Base-by-base conservation (phyloP, 176 grass and related monocot species). In the Bolboschoenus planiculmis region DNA sequence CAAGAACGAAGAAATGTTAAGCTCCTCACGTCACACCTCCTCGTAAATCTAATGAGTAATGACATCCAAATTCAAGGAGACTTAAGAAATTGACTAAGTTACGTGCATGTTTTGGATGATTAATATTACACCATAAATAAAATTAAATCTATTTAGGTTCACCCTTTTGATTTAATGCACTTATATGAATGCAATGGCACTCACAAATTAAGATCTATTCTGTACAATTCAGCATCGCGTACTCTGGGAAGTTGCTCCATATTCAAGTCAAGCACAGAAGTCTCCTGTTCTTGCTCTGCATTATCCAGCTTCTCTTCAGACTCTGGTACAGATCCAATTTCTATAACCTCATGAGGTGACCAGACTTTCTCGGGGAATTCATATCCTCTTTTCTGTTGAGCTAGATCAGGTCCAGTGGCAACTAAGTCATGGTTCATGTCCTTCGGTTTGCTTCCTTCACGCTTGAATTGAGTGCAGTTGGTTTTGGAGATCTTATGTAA, bases 141-240 rank as follows among this genome's bases (percentile, higher is more conserved):
- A 50, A 7, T 10, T 7, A 18, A 29, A 29, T 51, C n/a, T 29
- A 47, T 47, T 48, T 16, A 73, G 21, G 4, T 51, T 76, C 11
- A 30, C 9, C 26, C 71, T 31, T 50, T 18, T 29, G 43, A 50
- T 75, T 76, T 51, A 47, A 51, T 76, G 44, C 26, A 23, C 23
- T 44, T 73, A 46, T 3, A 40, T 72, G n/a, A 47, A 48, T 74
- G 4, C 21, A 74, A 74, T 29, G 42, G 7, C 35, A 48, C 56
- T 81, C 78, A 81, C 24, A 81, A 46, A 44, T 81, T 81, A 29
- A 81, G 79, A 81, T 81, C 79, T 62, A 81, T 62, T 18, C 48
- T 34, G 42, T 81, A 81, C 37, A 81, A 62, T 29, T 81, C 59
- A 44, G 37, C 13, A 10, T 65, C 36, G 6, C 26, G 23, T 24